Evolutionary conservation across 2,329 filamentous ascomycete genomes (phyloP).

Genomic region (Colletotrichum limetticola): DNA sequence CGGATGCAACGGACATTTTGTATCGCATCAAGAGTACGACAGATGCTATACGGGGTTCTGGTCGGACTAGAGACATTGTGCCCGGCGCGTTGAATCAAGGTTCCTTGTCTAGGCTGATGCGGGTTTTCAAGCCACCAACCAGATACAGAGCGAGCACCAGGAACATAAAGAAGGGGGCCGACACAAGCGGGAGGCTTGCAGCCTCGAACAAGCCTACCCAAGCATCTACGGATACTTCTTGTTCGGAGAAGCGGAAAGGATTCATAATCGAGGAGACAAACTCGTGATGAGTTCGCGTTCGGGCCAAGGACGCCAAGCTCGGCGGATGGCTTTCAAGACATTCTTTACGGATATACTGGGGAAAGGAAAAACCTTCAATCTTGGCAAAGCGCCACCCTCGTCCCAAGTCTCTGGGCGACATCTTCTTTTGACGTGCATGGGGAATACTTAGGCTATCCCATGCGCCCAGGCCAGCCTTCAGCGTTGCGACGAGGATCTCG

Average conservation of each 20-base stretch:
- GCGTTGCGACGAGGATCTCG: neutral
- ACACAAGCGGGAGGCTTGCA: neutral
- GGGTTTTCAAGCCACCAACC: neutral
- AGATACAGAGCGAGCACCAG: neutral
- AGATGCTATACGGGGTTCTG: neutral
- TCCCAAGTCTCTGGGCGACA: neutral
- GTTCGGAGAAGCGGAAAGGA: neutral
- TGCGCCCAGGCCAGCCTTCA: neutral
- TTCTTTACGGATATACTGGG: neutral
- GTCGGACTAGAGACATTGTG: neutral
- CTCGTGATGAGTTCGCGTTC: neutral
- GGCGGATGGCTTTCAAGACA: neutral
- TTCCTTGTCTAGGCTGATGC: neutral
- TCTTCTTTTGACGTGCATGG: constrained; percentile 1
- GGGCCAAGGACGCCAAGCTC: constrained; percentile 22
- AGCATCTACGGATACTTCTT: neutral
- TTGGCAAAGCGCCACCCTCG: neutral
- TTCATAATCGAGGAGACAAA: neutral
- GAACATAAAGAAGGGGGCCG: neutral
- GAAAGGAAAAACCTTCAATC: neutral
- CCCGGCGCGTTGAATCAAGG: neutral
- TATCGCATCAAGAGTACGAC: neutral
- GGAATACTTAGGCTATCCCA: neutral
- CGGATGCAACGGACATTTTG: neutral
- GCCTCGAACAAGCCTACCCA: neutral